phyloP scores from a whole-genome alignment of 345 rosid genomes.

The Citrus trifoliata region DNA sequence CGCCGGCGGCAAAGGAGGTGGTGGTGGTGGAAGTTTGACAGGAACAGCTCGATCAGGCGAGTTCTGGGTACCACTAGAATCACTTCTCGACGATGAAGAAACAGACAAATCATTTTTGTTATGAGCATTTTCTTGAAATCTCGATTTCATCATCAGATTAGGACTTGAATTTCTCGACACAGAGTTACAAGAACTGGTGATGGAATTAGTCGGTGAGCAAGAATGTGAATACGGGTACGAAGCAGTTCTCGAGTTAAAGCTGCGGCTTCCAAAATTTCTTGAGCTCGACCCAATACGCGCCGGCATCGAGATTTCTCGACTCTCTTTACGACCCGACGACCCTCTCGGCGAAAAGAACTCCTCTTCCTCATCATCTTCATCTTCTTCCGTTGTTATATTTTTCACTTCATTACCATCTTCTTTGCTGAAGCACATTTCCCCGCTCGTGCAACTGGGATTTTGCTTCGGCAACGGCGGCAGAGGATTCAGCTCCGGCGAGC shows the following conservation, averaged over 20 bases:
- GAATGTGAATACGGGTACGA: conserved; percentile 56
- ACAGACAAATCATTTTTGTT: not conserved
- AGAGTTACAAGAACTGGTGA: conserved; percentile 36
- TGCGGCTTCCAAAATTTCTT: conserved; percentile 42
- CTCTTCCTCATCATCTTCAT: conserved; percentile 57
- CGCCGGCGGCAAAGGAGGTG: conserved; percentile 65
- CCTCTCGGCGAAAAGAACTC: conserved; percentile 91
- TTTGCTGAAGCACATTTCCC: conserved; percentile 25
- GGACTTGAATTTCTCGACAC: conserved; percentile 36
- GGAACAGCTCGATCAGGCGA: conserved; percentile 28
- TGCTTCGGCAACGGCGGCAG: conserved; percentile 79
- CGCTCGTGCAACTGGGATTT: conserved; percentile 28
- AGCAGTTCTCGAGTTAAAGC: conserved; percentile 65
- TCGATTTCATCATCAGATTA: conserved; percentile 30
- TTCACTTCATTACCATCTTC: conserved; percentile 21
- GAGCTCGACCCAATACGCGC: conserved; percentile 41
- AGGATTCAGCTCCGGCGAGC: conserved; percentile 91
- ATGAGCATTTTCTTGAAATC: conserved; percentile 38
- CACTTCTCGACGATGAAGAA: conserved; percentile 22
- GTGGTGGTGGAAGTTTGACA: conserved; percentile 65
- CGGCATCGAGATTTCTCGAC: conserved; percentile 21
- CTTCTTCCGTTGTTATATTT: conserved; percentile 9
- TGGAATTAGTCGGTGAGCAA: conserved; percentile 48
- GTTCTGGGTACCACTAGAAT: conserved; percentile 10
- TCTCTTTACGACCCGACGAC: conserved; percentile 61